Conservation (phyloP, 23 red algal species). For the Gracilariopsis chorda region DNA sequence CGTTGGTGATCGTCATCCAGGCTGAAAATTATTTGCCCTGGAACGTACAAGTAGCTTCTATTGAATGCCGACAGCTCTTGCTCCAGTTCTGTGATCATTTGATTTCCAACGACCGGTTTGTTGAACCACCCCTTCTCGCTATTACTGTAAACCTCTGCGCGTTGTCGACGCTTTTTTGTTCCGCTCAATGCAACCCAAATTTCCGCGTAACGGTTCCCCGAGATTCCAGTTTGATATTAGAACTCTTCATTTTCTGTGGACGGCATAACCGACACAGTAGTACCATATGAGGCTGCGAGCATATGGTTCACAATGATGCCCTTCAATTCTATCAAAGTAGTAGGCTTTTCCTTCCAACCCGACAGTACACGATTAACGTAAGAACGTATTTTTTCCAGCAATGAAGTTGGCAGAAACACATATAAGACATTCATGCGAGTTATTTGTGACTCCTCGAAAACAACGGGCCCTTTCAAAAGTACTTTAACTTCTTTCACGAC, state of each 20-base stretch:
- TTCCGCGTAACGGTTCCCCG: not conserved
- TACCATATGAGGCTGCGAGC: not conserved
- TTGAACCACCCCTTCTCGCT: not conserved
- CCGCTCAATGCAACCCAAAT: not conserved
- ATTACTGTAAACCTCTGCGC: not conserved
- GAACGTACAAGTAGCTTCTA: not conserved
- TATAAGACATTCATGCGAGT: not conserved
- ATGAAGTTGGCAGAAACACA: not conserved
- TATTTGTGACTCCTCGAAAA: not conserved
- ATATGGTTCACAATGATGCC: not conserved
- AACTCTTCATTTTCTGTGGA: constrained; percentile 3
- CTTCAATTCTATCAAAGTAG: not conserved
- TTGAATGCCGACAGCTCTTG: not conserved
- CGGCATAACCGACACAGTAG: not conserved
- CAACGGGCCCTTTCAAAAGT: not conserved
- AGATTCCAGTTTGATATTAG: not conserved
- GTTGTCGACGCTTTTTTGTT: not conserved
- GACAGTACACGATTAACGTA: not conserved
- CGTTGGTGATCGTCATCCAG: constrained; percentile 6
- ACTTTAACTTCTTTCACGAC: constrained; percentile 12
- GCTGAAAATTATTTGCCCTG: not conserved
- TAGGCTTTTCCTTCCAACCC: not conserved
- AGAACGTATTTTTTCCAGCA: not conserved
- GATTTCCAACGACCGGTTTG: not conserved
- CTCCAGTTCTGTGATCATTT: constrained; percentile 15